Conservation (phyloP, 1,284 basidiomycete species). For the Ceratobasidium theobromae region DNA sequence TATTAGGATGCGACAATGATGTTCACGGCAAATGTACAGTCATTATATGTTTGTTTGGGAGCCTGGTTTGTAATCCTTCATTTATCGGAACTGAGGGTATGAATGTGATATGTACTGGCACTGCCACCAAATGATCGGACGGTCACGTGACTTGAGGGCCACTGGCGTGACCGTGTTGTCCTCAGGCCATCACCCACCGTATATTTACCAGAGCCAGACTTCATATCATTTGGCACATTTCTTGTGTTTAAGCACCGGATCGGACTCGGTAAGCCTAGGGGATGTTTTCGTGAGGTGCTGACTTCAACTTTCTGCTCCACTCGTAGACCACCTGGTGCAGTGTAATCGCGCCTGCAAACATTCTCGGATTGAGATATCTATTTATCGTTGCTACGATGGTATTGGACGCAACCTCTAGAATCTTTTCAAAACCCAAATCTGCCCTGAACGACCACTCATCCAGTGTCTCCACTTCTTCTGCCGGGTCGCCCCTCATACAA, state of each 20-base stretch:
- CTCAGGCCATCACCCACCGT: background rate
- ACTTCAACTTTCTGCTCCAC: background rate
- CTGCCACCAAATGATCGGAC: too few species aligned
- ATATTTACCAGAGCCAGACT: too few species aligned
- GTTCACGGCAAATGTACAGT: too few species aligned
- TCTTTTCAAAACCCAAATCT: background rate
- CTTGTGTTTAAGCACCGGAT: too few species aligned
- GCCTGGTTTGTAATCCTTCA: too few species aligned
- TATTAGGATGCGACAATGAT: too few species aligned
- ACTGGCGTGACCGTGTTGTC: background rate
- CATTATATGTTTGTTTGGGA: too few species aligned
- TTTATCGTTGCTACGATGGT: background rate
- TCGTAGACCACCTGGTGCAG: background rate
- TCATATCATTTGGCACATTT: too few species aligned
- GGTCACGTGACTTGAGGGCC: background rate
- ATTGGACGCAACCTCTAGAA: constrained; percentile 12
- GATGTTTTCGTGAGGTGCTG: background rate
- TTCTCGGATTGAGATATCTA: too few species aligned
- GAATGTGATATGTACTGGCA: too few species aligned
- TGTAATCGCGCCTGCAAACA: background rate
- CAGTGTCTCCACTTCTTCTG: background rate
- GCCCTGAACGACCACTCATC: background rate
- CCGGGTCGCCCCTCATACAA: background rate
- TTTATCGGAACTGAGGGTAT: background rate
- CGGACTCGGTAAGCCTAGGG: background rate